Conservation (phyloP, 345 rosid species). For the Acer yangbiense region DNA sequence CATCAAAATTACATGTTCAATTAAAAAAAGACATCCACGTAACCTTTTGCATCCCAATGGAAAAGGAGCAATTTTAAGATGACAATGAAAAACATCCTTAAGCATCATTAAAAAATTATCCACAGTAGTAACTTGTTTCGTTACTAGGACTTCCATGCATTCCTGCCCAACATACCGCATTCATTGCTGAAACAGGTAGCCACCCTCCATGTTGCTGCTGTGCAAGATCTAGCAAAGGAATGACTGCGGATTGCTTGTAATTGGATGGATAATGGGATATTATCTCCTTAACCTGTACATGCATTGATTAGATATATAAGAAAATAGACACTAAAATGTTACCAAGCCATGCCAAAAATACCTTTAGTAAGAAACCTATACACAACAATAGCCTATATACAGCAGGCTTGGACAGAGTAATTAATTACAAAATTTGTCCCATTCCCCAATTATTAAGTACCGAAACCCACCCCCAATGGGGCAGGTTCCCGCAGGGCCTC, state of each 20-base stretch:
- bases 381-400: background rate
- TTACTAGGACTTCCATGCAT: background rate
- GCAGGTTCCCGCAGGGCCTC: background rate
- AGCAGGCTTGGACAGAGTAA: background rate
- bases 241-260: conserved; percentile 98
- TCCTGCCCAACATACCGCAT: conserved; percentile 57
- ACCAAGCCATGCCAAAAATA: background rate
- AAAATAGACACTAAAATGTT: background rate
- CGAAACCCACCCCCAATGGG: background rate
- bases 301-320: background rate
- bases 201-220: conserved; percentile 99
- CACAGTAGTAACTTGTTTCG: background rate
- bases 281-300: conserved; percentile 77
- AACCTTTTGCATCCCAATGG: background rate
- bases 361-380: background rate
- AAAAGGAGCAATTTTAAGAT: background rate
- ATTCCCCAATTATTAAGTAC: background rate
- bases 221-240: conserved; percentile 96
- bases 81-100: background rate
- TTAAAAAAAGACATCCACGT: background rate
- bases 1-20: conserved; percentile 8
- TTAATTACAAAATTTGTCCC: background rate
- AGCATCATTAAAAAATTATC: background rate
- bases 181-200: conserved; percentile 99
- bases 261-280: conserved; percentile 94